phyloP scores from a whole-genome alignment of 2,329 filamentous ascomycete species.

The Botryosphaeria dothidea region DNA sequence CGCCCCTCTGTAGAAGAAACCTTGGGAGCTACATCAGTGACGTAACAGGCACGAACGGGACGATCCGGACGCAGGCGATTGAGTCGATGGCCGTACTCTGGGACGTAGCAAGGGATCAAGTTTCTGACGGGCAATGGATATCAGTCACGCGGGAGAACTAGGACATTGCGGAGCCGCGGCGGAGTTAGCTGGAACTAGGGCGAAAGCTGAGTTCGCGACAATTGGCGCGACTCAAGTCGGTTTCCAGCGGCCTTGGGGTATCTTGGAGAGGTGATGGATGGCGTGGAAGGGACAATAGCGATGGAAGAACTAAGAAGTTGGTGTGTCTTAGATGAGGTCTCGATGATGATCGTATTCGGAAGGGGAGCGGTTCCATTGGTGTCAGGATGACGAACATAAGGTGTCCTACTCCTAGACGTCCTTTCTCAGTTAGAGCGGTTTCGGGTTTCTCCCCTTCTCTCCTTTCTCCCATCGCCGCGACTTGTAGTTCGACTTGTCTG shows the following conservation, averaged over 20 bases:
- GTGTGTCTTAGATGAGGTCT: background rate
- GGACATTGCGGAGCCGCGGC: background rate
- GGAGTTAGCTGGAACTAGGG: background rate
- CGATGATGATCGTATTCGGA: too few species aligned
- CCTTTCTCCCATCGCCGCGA: background rate
- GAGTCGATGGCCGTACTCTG: background rate
- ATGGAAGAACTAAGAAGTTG: background rate
- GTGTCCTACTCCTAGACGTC: too few species aligned
- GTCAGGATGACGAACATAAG: too few species aligned
- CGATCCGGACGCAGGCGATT: background rate
- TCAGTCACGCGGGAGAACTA: background rate
- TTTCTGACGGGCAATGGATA: background rate
- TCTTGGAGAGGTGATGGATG: background rate
- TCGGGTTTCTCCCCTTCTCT: background rate
- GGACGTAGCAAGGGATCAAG: background rate
- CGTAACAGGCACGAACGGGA: background rate
- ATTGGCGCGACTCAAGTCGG: background rate
- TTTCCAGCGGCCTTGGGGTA: background rate
- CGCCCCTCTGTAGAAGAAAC: too few species aligned
- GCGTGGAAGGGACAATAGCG: background rate
- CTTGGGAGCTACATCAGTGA: background rate
- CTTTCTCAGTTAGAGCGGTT: too few species aligned
- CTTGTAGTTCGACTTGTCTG: background rate
- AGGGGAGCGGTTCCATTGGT: too few species aligned
- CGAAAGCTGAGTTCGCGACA: background rate